A percentile compares a stretch with the other conserved stretches of the same genome.
These are phyloP conservation scores for Tephrocybe sp. DNA, from an alignment of 768 basidiomycete genomes.

Conservation along the genomic window DNA sequence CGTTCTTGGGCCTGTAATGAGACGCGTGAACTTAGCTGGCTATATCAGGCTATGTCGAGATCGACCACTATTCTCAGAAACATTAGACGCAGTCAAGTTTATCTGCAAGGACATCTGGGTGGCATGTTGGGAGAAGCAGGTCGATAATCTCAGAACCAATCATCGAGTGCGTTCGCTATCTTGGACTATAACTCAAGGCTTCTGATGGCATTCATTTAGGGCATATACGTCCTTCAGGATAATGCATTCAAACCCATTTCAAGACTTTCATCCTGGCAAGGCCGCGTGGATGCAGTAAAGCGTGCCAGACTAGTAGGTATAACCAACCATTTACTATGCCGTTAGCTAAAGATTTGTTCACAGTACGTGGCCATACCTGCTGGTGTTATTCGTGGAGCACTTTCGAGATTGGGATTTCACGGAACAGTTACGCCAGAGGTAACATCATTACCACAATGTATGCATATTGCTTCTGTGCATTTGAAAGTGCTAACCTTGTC, in stretches of 20 bases:
- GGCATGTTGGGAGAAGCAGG: constrained; percentile 91
- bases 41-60: constrained; percentile 69
- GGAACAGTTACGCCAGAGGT: constrained; percentile 79
- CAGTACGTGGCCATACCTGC: constrained; percentile 83
- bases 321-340: neutral
- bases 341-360: neutral
- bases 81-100: constrained; percentile 91
- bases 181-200: too few species aligned
- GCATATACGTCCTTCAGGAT: constrained; percentile 92
- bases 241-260: constrained; percentile 85
- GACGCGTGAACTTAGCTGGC: neutral
- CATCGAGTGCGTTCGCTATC: constrained; percentile 65
- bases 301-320: constrained; percentile 66
- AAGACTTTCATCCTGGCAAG: constrained; percentile 79
- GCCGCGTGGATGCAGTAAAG: constrained; percentile 69
- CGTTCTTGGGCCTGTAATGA: constrained; percentile 9
- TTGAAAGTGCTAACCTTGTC: neutral
- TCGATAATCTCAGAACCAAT: constrained; percentile 94
- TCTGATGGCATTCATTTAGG: constrained; percentile 50
- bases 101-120: constrained; percentile 97
- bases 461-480: neutral
- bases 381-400: constrained; percentile 82
- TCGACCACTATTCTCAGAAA: constrained; percentile 72
- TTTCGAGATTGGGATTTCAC: constrained; percentile 75
- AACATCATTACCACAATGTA: constrained; percentile 84